Conservation (phyloP, 202 grass and related monocot species). For the Miscanthus sacchariflorus region DNA sequence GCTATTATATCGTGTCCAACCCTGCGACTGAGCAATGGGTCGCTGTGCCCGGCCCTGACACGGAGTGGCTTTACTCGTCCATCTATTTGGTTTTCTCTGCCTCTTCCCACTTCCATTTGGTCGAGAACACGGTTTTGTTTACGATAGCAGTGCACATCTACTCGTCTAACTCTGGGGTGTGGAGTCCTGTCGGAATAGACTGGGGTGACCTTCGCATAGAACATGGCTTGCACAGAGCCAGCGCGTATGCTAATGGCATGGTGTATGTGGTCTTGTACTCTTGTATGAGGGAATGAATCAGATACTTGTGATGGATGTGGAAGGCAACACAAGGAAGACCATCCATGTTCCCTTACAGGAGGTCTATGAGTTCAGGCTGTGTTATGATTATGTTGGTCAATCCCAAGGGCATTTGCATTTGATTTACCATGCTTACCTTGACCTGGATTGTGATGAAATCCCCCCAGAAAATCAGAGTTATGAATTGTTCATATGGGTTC, state of each 20-base stretch:
- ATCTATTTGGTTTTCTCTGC: neutral
- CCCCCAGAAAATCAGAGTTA: too few species aligned
- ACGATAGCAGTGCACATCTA: neutral
- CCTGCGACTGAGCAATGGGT: neutral
- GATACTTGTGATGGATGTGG: neutral
- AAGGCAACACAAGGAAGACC: neutral
- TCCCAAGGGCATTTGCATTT: constrained; percentile 17
- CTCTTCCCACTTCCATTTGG: constrained; percentile 4
- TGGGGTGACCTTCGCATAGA: neutral
- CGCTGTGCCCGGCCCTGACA: too few species aligned
- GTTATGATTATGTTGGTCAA: neutral
- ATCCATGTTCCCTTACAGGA: neutral
- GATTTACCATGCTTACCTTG: constrained; percentile 3
- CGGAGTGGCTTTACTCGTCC: too few species aligned
- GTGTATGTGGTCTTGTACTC: neutral
- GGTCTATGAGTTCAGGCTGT: too few species aligned
- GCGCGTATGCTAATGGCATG: neutral
- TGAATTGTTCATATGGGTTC: neutral
- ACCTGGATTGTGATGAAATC: neutral
- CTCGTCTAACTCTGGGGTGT: neutral
- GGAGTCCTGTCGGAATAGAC: neutral
- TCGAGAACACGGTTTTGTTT: neutral
- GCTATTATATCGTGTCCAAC: neutral
- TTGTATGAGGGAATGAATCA: neutral
- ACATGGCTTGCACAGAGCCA: too few species aligned